These are phyloP conservation scores for Mycena citricolor DNA, from an alignment of 1,284 basidiomycete genomes.

Conservation along the genomic window DNA sequence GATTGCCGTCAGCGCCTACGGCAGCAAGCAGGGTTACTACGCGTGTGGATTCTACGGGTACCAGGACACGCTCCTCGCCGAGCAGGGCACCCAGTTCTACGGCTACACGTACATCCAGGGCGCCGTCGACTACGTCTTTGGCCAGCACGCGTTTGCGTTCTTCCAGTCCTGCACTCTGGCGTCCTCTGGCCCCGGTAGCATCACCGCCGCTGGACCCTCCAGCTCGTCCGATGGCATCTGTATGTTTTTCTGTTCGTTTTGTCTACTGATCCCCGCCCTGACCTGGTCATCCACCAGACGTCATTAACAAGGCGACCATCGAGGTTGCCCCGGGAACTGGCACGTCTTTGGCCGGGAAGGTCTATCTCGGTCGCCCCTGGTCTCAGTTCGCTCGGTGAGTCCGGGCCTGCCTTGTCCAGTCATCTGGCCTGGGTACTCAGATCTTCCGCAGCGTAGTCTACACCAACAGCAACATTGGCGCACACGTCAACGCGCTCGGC, in stretches of 20 bases:
- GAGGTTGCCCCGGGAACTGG: conserved; percentile 24
- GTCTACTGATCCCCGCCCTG: neutral
- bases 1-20: conserved; percentile 31
- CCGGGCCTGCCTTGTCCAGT: neutral
- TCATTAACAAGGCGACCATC: conserved; percentile 24
- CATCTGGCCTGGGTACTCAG: neutral
- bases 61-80: conserved; percentile 34
- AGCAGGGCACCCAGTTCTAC: conserved; percentile 34
- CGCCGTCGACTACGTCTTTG: conserved; percentile 37
- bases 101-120: conserved; percentile 34
- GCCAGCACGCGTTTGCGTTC: conserved; percentile 31
- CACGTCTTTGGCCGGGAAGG: conserved; percentile 25
- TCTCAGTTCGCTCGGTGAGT: conserved; percentile 30
- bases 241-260: conserved; percentile 34
- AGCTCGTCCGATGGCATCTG: conserved; percentile 20
- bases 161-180: conserved; percentile 34
- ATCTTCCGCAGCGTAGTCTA: conserved; percentile 17
- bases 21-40: conserved; percentile 29
- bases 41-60: conserved; percentile 28
- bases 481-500: conserved; percentile 29
- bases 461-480: conserved; percentile 13
- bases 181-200: conserved; percentile 29
- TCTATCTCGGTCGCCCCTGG: conserved; percentile 35
- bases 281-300: conserved; percentile 31
- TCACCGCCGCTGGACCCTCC: conserved; percentile 32